Conservation (phyloP, 495 filamentous ascomycete genomes). For the Copromyces sp. region DNA sequence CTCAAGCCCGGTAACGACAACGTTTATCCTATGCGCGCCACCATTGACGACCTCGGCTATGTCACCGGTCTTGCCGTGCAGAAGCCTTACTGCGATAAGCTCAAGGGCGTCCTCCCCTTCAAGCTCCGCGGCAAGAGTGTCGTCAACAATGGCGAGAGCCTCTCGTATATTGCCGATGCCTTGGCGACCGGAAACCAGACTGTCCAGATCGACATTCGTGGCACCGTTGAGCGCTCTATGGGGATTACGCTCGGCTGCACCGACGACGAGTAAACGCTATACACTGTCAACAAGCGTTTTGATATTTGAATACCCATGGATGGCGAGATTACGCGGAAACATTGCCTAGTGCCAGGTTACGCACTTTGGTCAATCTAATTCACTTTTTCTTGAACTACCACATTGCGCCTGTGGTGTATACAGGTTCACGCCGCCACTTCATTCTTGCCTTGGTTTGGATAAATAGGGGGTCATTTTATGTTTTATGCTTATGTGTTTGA, state of each 20-base stretch:
- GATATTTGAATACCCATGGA: neutral
- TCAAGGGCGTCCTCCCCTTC: conserved; percentile 46
- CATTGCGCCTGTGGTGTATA: neutral
- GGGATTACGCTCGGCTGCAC: conserved; percentile 13
- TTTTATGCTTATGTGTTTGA: conserved; percentile 3
- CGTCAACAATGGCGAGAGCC: conserved; percentile 45
- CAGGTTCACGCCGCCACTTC: neutral
- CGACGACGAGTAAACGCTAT: neutral
- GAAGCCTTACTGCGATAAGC: conserved; percentile 34
- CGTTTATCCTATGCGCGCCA: conserved; percentile 43
- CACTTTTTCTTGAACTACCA: neutral
- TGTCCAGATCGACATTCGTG: conserved; percentile 26
- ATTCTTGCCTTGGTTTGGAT: neutral
- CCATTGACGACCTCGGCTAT: conserved; percentile 27
- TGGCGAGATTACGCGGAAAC: neutral
- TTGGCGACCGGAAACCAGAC: conserved; percentile 27
- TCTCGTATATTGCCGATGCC: conserved; percentile 51
- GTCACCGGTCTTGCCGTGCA: conserved; percentile 1
- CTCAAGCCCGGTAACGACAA: conserved; percentile 51
- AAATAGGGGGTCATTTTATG: neutral
- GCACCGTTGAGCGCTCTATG: conserved; percentile 13
- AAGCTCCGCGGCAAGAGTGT: conserved; percentile 47
- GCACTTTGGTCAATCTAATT: neutral
- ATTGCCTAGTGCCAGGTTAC: neutral
- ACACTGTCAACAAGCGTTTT: neutral